A percentile compares a stretch with the other conserved stretches of the same genome.
These are phyloP conservation scores for Nemania diffusa DNA, from an alignment of 2,329 filamentous ascomycete species.

Conservation along the genomic window DNA sequence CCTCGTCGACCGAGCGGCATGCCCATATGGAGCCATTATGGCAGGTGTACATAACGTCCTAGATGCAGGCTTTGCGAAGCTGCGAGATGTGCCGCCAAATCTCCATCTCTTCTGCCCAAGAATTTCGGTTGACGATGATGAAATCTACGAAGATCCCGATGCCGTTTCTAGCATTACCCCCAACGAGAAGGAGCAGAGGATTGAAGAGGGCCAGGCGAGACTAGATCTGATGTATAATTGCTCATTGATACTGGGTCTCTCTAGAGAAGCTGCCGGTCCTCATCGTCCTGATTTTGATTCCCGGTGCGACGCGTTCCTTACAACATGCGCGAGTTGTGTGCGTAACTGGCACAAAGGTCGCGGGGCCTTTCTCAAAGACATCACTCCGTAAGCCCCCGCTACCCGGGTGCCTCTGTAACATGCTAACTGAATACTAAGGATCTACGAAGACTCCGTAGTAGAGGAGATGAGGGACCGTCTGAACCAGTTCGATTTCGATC, in stretches of 20 bases:
- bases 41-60: conserved; percentile 42
- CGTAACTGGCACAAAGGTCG: conserved; percentile 79
- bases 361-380: conserved; percentile 68
- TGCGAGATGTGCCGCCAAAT: conserved; percentile 37
- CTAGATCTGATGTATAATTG: conserved; percentile 73
- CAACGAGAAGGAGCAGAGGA: conserved; percentile 63
- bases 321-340: conserved; percentile 75
- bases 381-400: conserved; percentile 64
- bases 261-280: conserved; percentile 66
- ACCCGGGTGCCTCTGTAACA: not conserved
- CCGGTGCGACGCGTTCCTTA: conserved; percentile 68
- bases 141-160: conserved; percentile 69
- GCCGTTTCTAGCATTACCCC: conserved; percentile 58
- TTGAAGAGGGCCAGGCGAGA: conserved; percentile 65
- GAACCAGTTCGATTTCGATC: conserved; percentile 67
- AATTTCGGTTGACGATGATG: conserved; percentile 68
- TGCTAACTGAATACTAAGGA: conserved; percentile 35
- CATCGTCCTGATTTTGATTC: conserved; percentile 69
- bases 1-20: conserved; percentile 36
- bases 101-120: conserved; percentile 76
- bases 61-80: conserved; percentile 43
- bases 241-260: conserved; percentile 75
- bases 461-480: conserved; percentile 65
- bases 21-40: conserved; percentile 43
- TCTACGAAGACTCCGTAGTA: conserved; percentile 62